Evolutionary conservation across 139 green algal genomes (phyloP).

Genomic region (Pleodorina starrii): DNA sequence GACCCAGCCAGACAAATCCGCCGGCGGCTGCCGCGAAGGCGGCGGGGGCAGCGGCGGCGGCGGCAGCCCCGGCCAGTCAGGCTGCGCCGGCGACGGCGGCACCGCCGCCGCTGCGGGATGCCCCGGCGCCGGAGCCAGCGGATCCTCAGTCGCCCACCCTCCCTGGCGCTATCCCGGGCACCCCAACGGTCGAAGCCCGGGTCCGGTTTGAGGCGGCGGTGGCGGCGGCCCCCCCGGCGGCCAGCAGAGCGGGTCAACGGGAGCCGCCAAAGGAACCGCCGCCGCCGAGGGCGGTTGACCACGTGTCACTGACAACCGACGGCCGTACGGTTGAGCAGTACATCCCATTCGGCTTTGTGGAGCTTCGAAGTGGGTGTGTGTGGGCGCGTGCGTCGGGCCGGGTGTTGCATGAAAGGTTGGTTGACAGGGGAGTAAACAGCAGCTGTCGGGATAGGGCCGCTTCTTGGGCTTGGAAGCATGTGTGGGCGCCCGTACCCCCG

Average conservation of each 20-base stretch:
- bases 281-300: background rate
- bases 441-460: too few relatives aligned
- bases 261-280: background rate
- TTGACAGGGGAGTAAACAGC: too few relatives aligned
- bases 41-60: background rate
- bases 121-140: background rate
- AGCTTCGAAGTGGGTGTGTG: slow-evolving; percentile 9
- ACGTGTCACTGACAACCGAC: background rate
- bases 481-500: too few relatives aligned
- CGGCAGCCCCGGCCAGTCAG: background rate
- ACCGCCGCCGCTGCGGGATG: background rate
- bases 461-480: too few relatives aligned
- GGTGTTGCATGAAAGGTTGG: too few relatives aligned
- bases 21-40: too few relatives aligned
- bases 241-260: background rate
- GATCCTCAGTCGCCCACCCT: background rate
- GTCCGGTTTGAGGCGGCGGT: background rate
- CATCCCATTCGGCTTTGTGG: slow-evolving; percentile 46
- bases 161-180: background rate
- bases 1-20: background rate
- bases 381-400: too few relatives aligned
- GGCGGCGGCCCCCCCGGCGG: background rate
- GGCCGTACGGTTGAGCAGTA: slow-evolving; percentile 19
- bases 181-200: background rate
- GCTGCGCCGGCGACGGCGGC: background rate